Percentiles rank a stretch among this genome's conserved stretches.
phyloP scores from a whole-genome alignment of 2,329 filamentous ascomycete species.

The Colletotrichum sidae region DNA sequence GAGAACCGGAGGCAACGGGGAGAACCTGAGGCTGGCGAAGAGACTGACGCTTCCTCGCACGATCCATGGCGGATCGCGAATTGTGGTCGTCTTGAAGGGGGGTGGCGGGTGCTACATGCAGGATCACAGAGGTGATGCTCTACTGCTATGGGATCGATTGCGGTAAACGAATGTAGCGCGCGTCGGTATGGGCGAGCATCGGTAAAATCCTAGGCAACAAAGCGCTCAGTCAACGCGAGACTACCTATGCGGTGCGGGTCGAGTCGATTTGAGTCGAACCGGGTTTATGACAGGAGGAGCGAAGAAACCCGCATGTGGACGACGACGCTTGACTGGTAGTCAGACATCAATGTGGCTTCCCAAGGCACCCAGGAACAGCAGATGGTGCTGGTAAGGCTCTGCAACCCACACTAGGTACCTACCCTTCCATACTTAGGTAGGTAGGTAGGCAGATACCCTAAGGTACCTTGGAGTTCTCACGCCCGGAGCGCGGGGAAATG shows the following conservation, averaged over 20 bases:
- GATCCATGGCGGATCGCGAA: slow-evolving; percentile 67
- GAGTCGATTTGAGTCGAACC: slow-evolving; percentile 1
- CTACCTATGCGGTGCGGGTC: not conserved
- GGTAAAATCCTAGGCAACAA: slow-evolving; percentile 42
- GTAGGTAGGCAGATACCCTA: no score
- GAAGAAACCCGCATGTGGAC: slow-evolving; percentile 22
- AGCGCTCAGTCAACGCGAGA: slow-evolving; percentile 12
- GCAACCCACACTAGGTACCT: no score
- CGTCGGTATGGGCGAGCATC: slow-evolving; percentile 53
- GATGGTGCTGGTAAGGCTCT: no score
- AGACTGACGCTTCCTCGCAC: slow-evolving; percentile 70
- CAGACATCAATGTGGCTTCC: no score
- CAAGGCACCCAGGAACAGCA: no score
- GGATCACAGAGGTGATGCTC: slow-evolving; percentile 40
- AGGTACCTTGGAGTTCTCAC: no score
- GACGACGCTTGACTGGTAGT: not conserved
- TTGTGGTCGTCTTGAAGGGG: slow-evolving; percentile 45
- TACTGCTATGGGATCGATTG: slow-evolving; percentile 57
- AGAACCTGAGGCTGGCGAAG: not conserved
- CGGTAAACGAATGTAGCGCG: slow-evolving; percentile 48
- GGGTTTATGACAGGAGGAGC: no score
- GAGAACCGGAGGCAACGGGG: not conserved
- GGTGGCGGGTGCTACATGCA: slow-evolving; percentile 56
- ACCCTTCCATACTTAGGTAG: no score
- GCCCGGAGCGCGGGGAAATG: no score